Evolutionary conservation across 2,329 filamentous ascomycete species (phyloP), one percentile per base, ranked within the genome.

Genomic region (Fusarium guadeloupense): DNA sequence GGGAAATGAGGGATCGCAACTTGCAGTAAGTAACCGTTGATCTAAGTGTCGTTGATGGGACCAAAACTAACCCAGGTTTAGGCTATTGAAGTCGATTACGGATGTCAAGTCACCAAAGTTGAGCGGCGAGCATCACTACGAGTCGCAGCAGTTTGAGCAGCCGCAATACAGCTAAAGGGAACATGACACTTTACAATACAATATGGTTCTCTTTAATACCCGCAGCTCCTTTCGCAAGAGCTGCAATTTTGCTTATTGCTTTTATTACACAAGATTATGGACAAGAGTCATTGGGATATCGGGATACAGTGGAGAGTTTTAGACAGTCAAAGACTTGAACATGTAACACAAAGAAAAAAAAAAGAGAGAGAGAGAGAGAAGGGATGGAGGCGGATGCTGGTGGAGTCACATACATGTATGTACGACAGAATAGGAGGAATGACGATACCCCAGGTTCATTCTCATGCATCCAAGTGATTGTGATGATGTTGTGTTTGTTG

Each of bases 1-100:
- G 81, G 56, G 83, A 85, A 67, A 83, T 85, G 79, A 79, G 79
- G 71, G 79, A 83, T 58, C 80, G 81, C 47, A 85, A 85, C 69
- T 73, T 83, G 66, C 78, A 77, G 76, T 78, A 50, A 70, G 75
- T 61, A 73, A 74, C 42, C 64, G 64, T 47, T 3, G 13, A 10
- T n/a, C 48, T 9, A 12, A 3, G 23, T 10, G n/a, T 10, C 10
- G n/a, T 6, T 4, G 12, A 6, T 26, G 6, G 9, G 6, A 21
- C 9, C 9, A n/a, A 8, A 16, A 6, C 59, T 69, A 47, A 70
- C 54, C 5, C 3, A 5, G 19, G 5, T 14, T 4, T 23, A 71
- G 69, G 49, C 53, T 69, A 40, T 34, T 71, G 55, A 69, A 69
- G 53, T 71, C 69, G 19, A 69, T 71, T 43, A 71, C 68, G 33